phyloP scores from a whole-genome alignment of 495 filamentous ascomycete genomes.

The Neurospora sp. region DNA sequence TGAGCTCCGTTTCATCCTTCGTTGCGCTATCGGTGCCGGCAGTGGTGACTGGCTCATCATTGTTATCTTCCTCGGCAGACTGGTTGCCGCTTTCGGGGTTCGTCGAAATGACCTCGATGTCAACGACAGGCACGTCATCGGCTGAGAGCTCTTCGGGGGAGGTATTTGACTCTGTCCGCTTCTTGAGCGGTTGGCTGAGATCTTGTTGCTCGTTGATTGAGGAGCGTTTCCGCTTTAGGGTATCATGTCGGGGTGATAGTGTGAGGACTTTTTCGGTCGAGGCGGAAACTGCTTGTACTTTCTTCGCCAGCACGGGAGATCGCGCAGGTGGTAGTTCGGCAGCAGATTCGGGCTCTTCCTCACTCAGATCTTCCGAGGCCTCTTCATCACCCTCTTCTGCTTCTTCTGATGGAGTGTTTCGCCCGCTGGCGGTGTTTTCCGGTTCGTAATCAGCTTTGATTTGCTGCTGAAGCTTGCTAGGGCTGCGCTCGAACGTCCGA shows the following conservation, averaged over 20 bases:
- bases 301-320: slow-evolving; percentile 19
- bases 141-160: slow-evolving; percentile 19
- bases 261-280: slow-evolving; percentile 8
- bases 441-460: slow-evolving; percentile 25
- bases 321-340: slow-evolving; percentile 5
- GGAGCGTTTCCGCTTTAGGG: slow-evolving; percentile 42
- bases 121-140: slow-evolving; percentile 32
- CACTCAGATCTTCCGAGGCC: slow-evolving; percentile 24
- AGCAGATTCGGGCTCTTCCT: slow-evolving; percentile 19
- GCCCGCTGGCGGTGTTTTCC: slow-evolving; percentile 27
- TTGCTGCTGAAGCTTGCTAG: slow-evolving; percentile 55
- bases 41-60: slow-evolving; percentile 10
- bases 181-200: slow-evolving; percentile 42
- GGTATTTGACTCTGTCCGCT: slow-evolving; percentile 45
- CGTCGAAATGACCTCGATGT: slow-evolving; percentile 31
- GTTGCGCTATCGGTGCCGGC: slow-evolving; percentile 3
- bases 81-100: slow-evolving; percentile 30
- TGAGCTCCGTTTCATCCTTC: slow-evolving; percentile 12
- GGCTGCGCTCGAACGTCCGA: slow-evolving; percentile 45
- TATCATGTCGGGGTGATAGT: slow-evolving; percentile 11
- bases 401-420: slow-evolving; percentile 33
- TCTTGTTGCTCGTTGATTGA: slow-evolving; percentile 36
- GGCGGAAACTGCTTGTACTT: slow-evolving; percentile 12
- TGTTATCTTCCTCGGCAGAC: slow-evolving; percentile 30
- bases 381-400: slow-evolving; percentile 33